Evolutionary conservation across 2,329 filamentous ascomycete genomes (phyloP).

Genomic region (Aspergillus brunneoviolaceus): DNA sequence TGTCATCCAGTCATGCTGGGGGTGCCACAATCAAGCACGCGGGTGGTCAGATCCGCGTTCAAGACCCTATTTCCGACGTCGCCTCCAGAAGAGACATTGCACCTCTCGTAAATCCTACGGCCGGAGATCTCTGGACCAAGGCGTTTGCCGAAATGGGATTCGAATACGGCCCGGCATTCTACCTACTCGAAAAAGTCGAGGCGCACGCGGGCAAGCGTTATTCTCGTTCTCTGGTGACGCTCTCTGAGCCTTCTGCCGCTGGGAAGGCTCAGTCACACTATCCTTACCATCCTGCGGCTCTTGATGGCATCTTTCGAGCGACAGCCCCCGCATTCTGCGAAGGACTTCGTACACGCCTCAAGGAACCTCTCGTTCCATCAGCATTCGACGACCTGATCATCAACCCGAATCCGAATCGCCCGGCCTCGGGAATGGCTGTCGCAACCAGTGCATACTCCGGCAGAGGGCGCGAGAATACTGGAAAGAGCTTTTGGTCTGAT

Average conservation of each 20-base stretch:
- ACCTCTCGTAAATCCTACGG: conserved; percentile 6
- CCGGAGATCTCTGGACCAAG: conserved; percentile 13
- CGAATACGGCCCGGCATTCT: conserved; percentile 11
- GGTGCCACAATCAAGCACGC: conserved; percentile 3
- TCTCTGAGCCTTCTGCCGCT: conserved; percentile 2
- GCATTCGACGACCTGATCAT: conserved; percentile 11
- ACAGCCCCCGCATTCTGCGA: conserved; percentile 1
- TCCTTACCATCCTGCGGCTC: conserved; percentile 7
- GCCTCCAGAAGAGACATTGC: background rate
- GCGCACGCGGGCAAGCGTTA: conserved; percentile 1
- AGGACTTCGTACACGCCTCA: background rate
- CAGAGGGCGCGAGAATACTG: background rate
- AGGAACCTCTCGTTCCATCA: conserved; percentile 4
- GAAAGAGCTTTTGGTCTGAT: conserved; percentile 5
- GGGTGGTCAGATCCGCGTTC: conserved; percentile 5
- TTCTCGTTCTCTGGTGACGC: conserved; percentile 3
- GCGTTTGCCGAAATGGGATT: conserved; percentile 9
- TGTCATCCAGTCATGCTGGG: background rate
- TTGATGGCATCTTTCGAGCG: conserved; percentile 9
- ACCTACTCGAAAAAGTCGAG: conserved; percentile 10
- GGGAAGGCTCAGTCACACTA: conserved; percentile 6
- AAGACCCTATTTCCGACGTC: background rate
- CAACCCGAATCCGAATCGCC: background rate
- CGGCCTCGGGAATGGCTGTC: background rate
- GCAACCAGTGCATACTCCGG: conserved; percentile 9